A percentile compares a stretch with the other conserved stretches of the same genome.
phyloP scores from a whole-genome alignment of 106 monocot genomes.

The Alisma plantagoaquatica region DNA sequence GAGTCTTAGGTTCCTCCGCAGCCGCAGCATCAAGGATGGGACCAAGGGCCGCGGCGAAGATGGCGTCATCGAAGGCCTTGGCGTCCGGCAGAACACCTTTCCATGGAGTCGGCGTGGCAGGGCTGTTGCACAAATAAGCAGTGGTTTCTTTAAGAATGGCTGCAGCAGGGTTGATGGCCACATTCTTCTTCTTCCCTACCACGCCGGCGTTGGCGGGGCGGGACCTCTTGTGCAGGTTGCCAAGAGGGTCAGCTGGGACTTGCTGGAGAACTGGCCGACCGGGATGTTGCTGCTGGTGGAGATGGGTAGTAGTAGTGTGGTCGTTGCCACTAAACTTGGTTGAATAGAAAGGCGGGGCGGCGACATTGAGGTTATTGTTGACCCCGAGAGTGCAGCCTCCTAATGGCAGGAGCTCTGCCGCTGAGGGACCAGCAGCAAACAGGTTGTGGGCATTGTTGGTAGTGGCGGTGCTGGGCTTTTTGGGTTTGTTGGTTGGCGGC shows the following conservation, averaged over 20 bases:
- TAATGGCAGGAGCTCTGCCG: no score
- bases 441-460: no score
- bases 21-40: slow-evolving; percentile 47
- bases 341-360: slow-evolving; percentile 66
- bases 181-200: not conserved
- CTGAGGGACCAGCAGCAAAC: no score
- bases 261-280: no score
- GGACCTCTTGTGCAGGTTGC: slow-evolving; percentile 68
- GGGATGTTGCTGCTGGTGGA: no score
- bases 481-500: not conserved
- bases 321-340: not conserved
- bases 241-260: slow-evolving; percentile 23
- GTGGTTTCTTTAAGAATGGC: no score
- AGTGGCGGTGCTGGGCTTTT: no score
- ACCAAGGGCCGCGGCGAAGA: slow-evolving; percentile 58
- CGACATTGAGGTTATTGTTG: slow-evolving; percentile 44
- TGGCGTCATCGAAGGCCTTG: slow-evolving; percentile 64
- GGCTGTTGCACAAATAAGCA: no score
- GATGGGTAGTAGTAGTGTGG: no score
- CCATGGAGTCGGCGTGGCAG: slow-evolving; percentile 7
- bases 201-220: slow-evolving; percentile 8
- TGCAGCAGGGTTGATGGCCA: not conserved
- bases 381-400: no score
- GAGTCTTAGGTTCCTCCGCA: not conserved
- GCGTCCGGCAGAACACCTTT: slow-evolving; percentile 59